Base-by-base conservation (phyloP, 139 green algal species). In the Tetradesmus lagerheimii region DNA sequence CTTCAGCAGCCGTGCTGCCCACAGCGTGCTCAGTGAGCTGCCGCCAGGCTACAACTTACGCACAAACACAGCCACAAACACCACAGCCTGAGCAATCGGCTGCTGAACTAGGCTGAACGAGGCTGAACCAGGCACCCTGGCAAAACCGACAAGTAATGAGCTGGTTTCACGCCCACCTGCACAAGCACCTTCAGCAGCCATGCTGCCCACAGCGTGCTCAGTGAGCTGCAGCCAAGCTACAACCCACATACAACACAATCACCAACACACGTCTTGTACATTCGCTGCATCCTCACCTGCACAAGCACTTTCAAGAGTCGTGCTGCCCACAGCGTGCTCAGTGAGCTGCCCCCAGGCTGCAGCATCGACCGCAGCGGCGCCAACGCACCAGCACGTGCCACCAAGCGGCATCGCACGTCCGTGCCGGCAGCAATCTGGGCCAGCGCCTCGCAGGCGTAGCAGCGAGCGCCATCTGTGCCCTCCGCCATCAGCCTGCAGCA, bases 361-460 rank as follows among this genome's bases (percentile, higher is more conserved):
- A 88, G 80, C 88, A 91, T 91, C 1, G 6, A 23, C 41, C 29
- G 50, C 37, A 88, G 39, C 25, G 79, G 77, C 15, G 31, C 15
- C 39, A 91, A 29, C n/a, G 39, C 88, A 4, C 82, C 79, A 15
- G 80, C 80, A 25, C 50, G 31, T 53, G 85, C 39, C 15, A 77
- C 77, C 35, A 86, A 38, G 4, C 88, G 91, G 64, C 87, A 91
- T 47, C 79, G 34, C 5, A 67, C 84, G 0, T 57, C 31, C 15
- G 78, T 80, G 6, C 66, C 87, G 8, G 87, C 64, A 18, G 89
- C 89, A 29, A 93, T 47, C 75, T 93, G 89, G 37, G 91, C 57
- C 74, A 95, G 88, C 50, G 91, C 89, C 91, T 95, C 93, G 2
- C 76, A 78, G 2, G 89, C 93, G 29, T 93, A 77, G 31, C 66